These are phyloP conservation scores for Epichloe sp. DNA, from an alignment of 2,329 filamentous ascomycete genomes.

Conservation along the genomic window DNA sequence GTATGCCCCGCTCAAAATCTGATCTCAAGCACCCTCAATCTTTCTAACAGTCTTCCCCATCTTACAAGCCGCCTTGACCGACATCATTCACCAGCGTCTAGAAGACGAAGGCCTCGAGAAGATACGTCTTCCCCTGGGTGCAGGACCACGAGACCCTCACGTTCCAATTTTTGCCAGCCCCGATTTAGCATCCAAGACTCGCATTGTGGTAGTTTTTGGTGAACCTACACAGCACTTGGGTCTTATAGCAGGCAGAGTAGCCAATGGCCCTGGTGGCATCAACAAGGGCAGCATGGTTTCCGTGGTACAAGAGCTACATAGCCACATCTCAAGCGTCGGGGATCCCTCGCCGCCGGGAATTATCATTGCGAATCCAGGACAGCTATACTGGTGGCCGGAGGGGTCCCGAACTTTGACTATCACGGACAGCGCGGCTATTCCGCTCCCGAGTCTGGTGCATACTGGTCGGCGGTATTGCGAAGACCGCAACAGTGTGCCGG, in stretches of 20 bases:
- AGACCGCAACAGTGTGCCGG: conserved; percentile 46
- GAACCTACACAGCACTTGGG: conserved; percentile 61
- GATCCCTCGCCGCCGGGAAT: conserved; percentile 39
- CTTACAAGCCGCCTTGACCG: conserved; percentile 44
- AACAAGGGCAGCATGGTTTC: conserved; percentile 57
- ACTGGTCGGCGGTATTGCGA: conserved; percentile 36
- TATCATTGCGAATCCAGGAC: conserved; percentile 65
- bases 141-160: conserved; percentile 36
- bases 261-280: conserved; percentile 51
- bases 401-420: conserved; percentile 46
- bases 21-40: neutral
- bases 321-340: conserved; percentile 19
- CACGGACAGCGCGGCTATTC: conserved; percentile 41
- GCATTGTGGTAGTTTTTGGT: conserved; percentile 63
- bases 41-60: neutral
- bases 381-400: conserved; percentile 63
- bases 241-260: conserved; percentile 55
- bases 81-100: conserved; percentile 50
- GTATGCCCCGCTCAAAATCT: conserved; percentile 28
- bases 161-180: conserved; percentile 47
- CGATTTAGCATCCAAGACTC: neutral
- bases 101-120: conserved; percentile 44
- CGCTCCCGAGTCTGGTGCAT: conserved; percentile 51
- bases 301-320: conserved; percentile 37
- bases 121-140: conserved; percentile 46